Evolutionary conservation across 1,284 basidiomycete genomes (phyloP).

Genomic region (Xerocomus minutiporus): DNA sequence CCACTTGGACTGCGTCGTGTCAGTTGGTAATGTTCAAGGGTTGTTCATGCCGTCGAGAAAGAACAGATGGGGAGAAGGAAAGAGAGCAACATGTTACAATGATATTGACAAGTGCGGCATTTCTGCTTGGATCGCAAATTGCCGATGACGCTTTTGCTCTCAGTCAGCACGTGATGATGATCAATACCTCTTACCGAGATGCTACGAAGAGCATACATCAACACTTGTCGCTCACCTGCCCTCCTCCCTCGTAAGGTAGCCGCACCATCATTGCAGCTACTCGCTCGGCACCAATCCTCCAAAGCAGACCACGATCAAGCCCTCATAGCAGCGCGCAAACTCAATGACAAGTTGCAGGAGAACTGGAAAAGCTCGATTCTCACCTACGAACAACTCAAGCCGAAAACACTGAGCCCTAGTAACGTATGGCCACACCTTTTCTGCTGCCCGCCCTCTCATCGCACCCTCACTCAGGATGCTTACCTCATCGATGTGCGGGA

Average conservation of each 20-base stretch:
- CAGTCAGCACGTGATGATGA: conserved; percentile 16
- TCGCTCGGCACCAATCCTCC: conserved; percentile 24
- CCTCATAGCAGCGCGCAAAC: conserved; percentile 41
- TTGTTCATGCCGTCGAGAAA: neutral
- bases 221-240: conserved; percentile 11
- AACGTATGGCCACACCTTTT: conserved; percentile 50
- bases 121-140: conserved; percentile 29
- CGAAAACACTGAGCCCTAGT: conserved; percentile 74
- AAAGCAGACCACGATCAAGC: conserved; percentile 26
- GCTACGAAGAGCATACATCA: conserved; percentile 23
- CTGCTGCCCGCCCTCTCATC: neutral
- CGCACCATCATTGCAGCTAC: conserved; percentile 9
- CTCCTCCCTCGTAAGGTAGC: conserved; percentile 3
- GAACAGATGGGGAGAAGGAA: neutral
- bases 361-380: conserved; percentile 73
- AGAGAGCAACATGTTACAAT: neutral
- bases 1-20: neutral
- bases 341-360: conserved; percentile 46
- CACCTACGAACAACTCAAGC: conserved; percentile 82
- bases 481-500: conserved; percentile 92
- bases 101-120: conserved; percentile 22
- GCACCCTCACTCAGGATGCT: conserved; percentile 50
- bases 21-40: neutral
- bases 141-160: conserved; percentile 3
- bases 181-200: conserved; percentile 12